Evolutionary conservation across 257 asterid genomes (phyloP).

Genomic region (Gentiana dahurica): DNA sequence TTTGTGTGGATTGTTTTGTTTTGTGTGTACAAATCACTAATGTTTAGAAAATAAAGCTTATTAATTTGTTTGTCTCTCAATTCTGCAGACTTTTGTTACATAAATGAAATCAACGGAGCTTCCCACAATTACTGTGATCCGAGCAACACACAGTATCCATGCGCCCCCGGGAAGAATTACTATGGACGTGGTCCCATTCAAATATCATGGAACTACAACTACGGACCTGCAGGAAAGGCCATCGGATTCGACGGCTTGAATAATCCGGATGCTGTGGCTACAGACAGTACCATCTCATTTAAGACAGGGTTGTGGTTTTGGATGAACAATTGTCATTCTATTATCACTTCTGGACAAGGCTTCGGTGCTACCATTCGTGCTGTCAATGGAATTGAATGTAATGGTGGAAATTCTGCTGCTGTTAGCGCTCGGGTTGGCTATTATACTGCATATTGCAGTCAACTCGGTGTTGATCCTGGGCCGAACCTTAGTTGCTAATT

Average conservation of each 20-base stretch:
- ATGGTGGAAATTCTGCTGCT: not conserved
- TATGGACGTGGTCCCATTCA: slow-evolving; percentile 10
- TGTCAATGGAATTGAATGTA: slow-evolving; percentile 5
- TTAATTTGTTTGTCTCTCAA: too few species aligned
- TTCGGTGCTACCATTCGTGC: slow-evolving; percentile 9
- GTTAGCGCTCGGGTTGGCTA: slow-evolving; percentile 3
- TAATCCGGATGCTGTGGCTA: slow-evolving; percentile 1
- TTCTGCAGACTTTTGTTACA: too few species aligned
- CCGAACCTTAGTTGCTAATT: slow-evolving; percentile 4
- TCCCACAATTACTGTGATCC: not conserved
- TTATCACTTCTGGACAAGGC: slow-evolving; percentile 6
- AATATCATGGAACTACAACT: slow-evolving; percentile 10
- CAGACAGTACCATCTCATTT: slow-evolving; percentile 1
- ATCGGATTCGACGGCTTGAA: slow-evolving; percentile 1
- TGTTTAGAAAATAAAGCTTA: too few species aligned
- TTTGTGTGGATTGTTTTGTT: too few species aligned
- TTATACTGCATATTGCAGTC: not conserved
- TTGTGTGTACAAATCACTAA: too few species aligned
- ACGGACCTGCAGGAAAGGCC: slow-evolving; percentile 4
- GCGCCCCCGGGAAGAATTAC: slow-evolving; percentile 7
- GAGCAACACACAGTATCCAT: slow-evolving; percentile 4
- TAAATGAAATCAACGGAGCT: too few species aligned
- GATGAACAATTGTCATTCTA: slow-evolving; percentile 10
- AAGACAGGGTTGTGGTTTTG: slow-evolving; percentile 10
- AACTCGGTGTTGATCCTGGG: slow-evolving; percentile 6